Base-by-base conservation (phyloP, 2,329 filamentous ascomycete genomes). In the Zymoseptoria tritici region DNA sequence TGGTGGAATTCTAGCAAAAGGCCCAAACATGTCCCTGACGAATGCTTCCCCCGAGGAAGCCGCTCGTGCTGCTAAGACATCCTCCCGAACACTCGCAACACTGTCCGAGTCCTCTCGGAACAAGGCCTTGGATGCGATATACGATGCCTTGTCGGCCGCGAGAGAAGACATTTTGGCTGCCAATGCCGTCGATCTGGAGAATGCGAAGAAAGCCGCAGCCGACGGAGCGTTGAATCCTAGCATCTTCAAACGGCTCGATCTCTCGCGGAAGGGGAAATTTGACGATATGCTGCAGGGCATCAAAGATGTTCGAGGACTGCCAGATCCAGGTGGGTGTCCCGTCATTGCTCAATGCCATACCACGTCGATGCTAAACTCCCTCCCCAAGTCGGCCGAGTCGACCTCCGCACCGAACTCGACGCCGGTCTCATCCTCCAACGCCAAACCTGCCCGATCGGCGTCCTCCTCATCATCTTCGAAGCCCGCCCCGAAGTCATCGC, bases 231-330 rank as follows among this genome's bases (percentile, higher is more conserved):
- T 97, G 55, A 93, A 86, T 73, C 83, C 88, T 70, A 94, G 90
- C 70, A 82, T 97, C 22, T 84, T 97, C 31, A 94, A 95, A 70
- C 84, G 94, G 58, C 81, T 99, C 62, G 93, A 99, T 75, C 80
- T 99, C 54, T 86, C 85, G 54, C 88, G 89, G 74, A 84, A 85
- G 71, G 93, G 93, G 60, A 97, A 97, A 78, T 99, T 88, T 81
- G 92, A 97, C 71, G 94, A 97, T 72, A 97, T 99, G 94, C 81
- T 99, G 65, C 88, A 92, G 78, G 94, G 94, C 24, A 95, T 99
- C 62, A 77, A 95, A 61, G 91, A 96, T 76, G 94, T 99, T 62
- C 83, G 88, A 66, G 82, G 84, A 55, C 81, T 99, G 26, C 83
- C 89, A 54, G 94, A 99, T 77, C 94, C n/a, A n/a, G n/a, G n/a